A percentile compares a stretch with the other conserved stretches of the same genome.
phyloP scores from a whole-genome alignment of 1,139 yeast species.

The Geotrichum bryndzae region DNA sequence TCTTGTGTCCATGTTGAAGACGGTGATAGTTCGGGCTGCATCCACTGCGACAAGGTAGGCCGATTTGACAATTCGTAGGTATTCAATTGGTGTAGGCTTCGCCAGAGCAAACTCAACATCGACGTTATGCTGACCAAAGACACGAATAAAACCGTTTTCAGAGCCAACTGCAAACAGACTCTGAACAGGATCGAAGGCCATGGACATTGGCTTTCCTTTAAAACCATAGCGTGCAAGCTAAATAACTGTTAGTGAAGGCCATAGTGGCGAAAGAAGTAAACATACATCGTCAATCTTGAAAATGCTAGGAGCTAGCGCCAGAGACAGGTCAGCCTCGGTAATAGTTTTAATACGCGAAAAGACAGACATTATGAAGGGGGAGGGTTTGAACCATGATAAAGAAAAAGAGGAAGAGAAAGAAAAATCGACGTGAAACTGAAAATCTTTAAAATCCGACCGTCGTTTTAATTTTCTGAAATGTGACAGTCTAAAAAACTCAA shows the following conservation, averaged over 20 bases:
- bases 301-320: slow-evolving; percentile 35
- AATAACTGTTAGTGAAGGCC: background rate
- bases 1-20: slow-evolving; percentile 64
- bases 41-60: slow-evolving; percentile 70
- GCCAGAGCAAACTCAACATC: slow-evolving; percentile 54
- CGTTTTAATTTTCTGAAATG: background rate
- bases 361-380: slow-evolving; percentile 26
- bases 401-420: background rate
- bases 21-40: slow-evolving; percentile 48
- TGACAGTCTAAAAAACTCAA: background rate
- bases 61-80: slow-evolving; percentile 67
- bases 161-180: slow-evolving; percentile 80
- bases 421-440: too few relatives aligned
- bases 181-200: slow-evolving; percentile 85
- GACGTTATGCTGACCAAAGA: slow-evolving; percentile 80
- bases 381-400: background rate
- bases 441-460: background rate
- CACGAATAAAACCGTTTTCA: slow-evolving; percentile 59
- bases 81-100: slow-evolving; percentile 45
- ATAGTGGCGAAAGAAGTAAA: background rate
- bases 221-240: slow-evolving; percentile 50
- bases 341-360: slow-evolving; percentile 42
- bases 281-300: slow-evolving; percentile 33
- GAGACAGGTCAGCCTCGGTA: slow-evolving; percentile 32
- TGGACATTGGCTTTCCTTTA: slow-evolving; percentile 51